These are phyloP conservation scores for Hamamelis virginiana DNA, from an alignment of 164 flowering plant genomes.

Conservation along the genomic window DNA sequence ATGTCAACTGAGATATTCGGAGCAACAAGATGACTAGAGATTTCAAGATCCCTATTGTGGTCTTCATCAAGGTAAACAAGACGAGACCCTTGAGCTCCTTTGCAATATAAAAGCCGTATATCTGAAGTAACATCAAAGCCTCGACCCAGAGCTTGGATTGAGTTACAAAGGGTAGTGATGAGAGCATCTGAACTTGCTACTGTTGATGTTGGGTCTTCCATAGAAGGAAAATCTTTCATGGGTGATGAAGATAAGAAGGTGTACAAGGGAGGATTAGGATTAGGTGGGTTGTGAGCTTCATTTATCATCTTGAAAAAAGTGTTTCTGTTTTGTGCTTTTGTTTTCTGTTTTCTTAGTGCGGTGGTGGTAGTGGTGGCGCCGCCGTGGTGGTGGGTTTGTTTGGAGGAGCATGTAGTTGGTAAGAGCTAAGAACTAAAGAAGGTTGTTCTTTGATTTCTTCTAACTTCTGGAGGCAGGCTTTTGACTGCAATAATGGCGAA, in stretches of 20 bases:
- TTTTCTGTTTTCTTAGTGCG: no score
- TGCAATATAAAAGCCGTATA: conserved; percentile 87
- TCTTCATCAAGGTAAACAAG: conserved; percentile 64
- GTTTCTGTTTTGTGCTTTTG: neutral
- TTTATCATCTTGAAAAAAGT: neutral
- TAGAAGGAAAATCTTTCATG: conserved; percentile 14
- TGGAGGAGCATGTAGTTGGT: neutral
- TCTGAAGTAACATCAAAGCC: conserved; percentile 96
- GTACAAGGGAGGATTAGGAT: no score
- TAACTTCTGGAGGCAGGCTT: neutral
- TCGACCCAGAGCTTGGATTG: conserved; percentile 89
- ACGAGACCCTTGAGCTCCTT: conserved; percentile 80
- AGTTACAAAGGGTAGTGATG: conserved; percentile 57
- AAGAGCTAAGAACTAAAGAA: no score
- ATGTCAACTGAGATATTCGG: conserved; percentile 70
- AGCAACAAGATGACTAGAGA: conserved; percentile 39
- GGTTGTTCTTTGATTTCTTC: neutral
- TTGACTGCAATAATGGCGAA: conserved; percentile 17
- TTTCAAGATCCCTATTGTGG: conserved; percentile 46
- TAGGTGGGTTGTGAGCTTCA: neutral
- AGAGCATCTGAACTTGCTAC: conserved; percentile 44
- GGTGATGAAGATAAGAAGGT: no score
- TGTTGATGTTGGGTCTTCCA: conserved; percentile 19
- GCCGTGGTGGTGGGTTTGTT: neutral
- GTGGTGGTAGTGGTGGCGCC: neutral